Evolutionary conservation across 345 rosid species (phyloP).

Genomic region (Litchi chinensis): DNA sequence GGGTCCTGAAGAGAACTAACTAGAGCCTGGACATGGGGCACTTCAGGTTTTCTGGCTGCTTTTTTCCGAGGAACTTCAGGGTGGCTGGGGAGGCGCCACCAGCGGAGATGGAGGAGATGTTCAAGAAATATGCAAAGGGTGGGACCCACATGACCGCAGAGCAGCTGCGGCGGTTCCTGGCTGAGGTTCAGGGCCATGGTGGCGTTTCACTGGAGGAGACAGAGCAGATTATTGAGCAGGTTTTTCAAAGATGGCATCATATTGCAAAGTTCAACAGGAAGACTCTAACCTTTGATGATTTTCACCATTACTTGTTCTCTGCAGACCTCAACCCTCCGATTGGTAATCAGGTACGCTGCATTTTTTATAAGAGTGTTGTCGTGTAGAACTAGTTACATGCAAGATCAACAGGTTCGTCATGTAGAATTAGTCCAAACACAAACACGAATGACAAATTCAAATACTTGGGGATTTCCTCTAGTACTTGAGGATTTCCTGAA

Average conservation of each 20-base stretch:
- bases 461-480: too few species aligned
- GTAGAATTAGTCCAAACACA: too few species aligned
- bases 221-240: slow-evolving; percentile 56
- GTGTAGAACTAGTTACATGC: not conserved
- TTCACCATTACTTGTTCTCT: slow-evolving; percentile 60
- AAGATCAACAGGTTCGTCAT: not conserved
- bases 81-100: slow-evolving; percentile 66
- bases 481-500: too few species aligned
- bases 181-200: slow-evolving; percentile 49
- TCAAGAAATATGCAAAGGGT: slow-evolving; percentile 55
- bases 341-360: slow-evolving; percentile 38
- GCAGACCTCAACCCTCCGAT: slow-evolving; percentile 67
- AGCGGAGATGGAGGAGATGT: slow-evolving; percentile 56
- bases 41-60: slow-evolving; percentile 61
- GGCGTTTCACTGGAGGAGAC: slow-evolving; percentile 42
- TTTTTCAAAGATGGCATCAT: slow-evolving; percentile 61
- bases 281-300: slow-evolving; percentile 67
- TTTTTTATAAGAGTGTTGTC: not conserved
- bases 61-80: slow-evolving; percentile 67
- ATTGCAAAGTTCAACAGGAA: slow-evolving; percentile 61
- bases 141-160: slow-evolving; percentile 59
- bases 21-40: slow-evolving; percentile 42
- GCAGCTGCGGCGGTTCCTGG: slow-evolving; percentile 60
- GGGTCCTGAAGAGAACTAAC: too few species aligned
- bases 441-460: not conserved